Evolutionary conservation across 768 basidiomycete genomes (phyloP).

Genomic region (Rhodocollybia butyracea): DNA sequence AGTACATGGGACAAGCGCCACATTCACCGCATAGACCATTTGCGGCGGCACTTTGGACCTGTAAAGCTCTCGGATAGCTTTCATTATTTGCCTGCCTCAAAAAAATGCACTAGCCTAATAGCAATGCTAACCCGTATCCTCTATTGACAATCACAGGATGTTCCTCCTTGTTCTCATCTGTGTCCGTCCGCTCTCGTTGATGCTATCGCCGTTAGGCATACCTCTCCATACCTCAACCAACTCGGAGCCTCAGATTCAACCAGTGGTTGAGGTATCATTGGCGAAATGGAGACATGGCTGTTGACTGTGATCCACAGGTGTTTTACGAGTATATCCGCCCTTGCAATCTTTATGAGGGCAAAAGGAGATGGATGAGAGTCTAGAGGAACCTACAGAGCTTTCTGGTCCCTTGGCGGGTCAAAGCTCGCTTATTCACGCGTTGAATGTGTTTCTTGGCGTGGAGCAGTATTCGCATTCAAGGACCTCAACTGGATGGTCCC

Average conservation of each 20-base stretch:
- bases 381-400: slow-evolving; percentile 34
- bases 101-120: no score
- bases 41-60: no score
- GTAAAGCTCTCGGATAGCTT: no score
- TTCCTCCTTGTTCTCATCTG: slow-evolving; percentile 60
- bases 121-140: no score
- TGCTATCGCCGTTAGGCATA: slow-evolving; percentile 40
- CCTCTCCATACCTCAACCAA: slow-evolving; percentile 44
- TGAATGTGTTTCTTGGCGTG: slow-evolving; percentile 53
- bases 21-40: no score
- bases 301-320: slow-evolving; percentile 47
- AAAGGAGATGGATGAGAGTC: slow-evolving; percentile 17
- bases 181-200: slow-evolving; percentile 49
- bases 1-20: no score
- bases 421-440: slow-evolving; percentile 53
- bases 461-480: slow-evolving; percentile 22
- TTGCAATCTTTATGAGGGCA: slow-evolving; percentile 29
- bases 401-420: slow-evolving; percentile 62
- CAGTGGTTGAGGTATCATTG: slow-evolving; percentile 41
- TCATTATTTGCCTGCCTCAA: no score
- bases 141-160: no score
- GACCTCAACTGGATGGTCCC: slow-evolving; percentile 1
- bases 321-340: slow-evolving; percentile 60
- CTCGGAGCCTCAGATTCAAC: no score
- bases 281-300: slow-evolving; percentile 40